These are phyloP conservation scores for Syncephalastrum racemosum DNA, from an alignment of 371 early-diverging fungal species.

Conservation along the genomic window DNA sequence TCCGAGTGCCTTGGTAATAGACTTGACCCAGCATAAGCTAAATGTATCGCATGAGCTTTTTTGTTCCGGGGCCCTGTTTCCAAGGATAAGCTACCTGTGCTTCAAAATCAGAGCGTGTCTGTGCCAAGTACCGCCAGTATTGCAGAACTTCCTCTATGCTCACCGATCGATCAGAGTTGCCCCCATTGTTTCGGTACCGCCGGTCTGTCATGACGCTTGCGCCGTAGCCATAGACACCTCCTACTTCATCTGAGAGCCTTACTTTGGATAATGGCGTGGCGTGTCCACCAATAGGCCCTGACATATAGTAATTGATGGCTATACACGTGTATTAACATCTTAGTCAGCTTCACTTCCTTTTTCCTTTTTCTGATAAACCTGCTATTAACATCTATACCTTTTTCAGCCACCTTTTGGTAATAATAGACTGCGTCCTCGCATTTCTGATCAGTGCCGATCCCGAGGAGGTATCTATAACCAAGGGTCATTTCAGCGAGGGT, in stretches of 20 bases:
- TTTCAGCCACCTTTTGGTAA: slow-evolving; percentile 80
- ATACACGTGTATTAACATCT: background rate
- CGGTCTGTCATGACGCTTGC: slow-evolving; percentile 52
- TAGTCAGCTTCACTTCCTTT: background rate
- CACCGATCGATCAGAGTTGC: slow-evolving; percentile 29
- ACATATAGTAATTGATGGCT: slow-evolving; percentile 67
- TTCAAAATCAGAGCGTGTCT: slow-evolving; percentile 57
- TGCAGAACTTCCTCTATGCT: slow-evolving; percentile 79
- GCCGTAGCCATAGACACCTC: slow-evolving; percentile 82
- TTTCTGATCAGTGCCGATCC: slow-evolving; percentile 79
- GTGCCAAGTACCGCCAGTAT: slow-evolving; percentile 76
- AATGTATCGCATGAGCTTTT: background rate
- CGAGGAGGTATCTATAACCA: slow-evolving; percentile 80
- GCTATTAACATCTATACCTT: slow-evolving; percentile 42
- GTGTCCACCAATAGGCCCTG: slow-evolving; percentile 87
- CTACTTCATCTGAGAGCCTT: slow-evolving; percentile 76
- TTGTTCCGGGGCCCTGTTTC: no score
- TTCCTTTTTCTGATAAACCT: background rate
- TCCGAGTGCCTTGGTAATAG: slow-evolving; percentile 78
- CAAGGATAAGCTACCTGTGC: slow-evolving; percentile 56
- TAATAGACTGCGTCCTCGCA: slow-evolving; percentile 78
- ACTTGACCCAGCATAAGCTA: slow-evolving; percentile 74
- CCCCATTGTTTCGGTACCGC: slow-evolving; percentile 14
- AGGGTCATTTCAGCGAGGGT: slow-evolving; percentile 80
- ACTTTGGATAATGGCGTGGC: slow-evolving; percentile 65